phyloP scores from a whole-genome alignment of 2,329 filamentous ascomycete species.

The Fusarium sp. region DNA sequence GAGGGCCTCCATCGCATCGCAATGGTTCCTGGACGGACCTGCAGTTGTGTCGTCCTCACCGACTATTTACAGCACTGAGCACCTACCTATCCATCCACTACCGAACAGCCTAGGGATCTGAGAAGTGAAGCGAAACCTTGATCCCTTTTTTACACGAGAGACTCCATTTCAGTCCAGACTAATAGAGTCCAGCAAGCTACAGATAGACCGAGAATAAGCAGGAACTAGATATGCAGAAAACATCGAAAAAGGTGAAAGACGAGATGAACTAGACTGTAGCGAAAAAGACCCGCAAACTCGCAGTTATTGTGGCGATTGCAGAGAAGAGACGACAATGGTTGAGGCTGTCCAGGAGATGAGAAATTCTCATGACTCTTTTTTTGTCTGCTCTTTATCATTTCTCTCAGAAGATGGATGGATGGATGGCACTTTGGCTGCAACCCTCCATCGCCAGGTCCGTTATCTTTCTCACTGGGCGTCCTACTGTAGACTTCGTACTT shows the following conservation, averaged over 20 bases:
- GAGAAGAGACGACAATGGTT: neutral
- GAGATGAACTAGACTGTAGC: neutral
- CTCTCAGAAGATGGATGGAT: neutral
- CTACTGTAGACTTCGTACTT: neutral
- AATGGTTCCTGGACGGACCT: slow-evolving; percentile 32
- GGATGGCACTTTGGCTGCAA: slow-evolving; percentile 14
- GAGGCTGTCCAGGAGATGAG: slow-evolving; percentile 12
- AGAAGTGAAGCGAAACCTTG: slow-evolving; percentile 24
- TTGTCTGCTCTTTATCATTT: neutral
- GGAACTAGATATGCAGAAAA: slow-evolving; percentile 27
- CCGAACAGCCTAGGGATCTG: neutral
- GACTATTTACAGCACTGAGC: slow-evolving; percentile 30
- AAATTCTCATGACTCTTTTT: slow-evolving; percentile 10
- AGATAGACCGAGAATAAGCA: slow-evolving; percentile 7
- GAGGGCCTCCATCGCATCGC: neutral
- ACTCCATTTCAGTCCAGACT: slow-evolving; percentile 20
- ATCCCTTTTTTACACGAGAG: neutral
- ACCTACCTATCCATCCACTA: slow-evolving; percentile 22
- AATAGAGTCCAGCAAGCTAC: neutral
- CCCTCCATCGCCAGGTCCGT: slow-evolving; percentile 28
- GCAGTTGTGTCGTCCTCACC: slow-evolving; percentile 43
- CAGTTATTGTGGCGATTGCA: slow-evolving; percentile 15
- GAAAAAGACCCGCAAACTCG: slow-evolving; percentile 16
- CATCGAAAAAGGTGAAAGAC: slow-evolving; percentile 26
- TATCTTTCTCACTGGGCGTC: slow-evolving; percentile 30